phyloP scores from a whole-genome alignment of 345 rosid species.

The Dipteronia dyeriana region DNA sequence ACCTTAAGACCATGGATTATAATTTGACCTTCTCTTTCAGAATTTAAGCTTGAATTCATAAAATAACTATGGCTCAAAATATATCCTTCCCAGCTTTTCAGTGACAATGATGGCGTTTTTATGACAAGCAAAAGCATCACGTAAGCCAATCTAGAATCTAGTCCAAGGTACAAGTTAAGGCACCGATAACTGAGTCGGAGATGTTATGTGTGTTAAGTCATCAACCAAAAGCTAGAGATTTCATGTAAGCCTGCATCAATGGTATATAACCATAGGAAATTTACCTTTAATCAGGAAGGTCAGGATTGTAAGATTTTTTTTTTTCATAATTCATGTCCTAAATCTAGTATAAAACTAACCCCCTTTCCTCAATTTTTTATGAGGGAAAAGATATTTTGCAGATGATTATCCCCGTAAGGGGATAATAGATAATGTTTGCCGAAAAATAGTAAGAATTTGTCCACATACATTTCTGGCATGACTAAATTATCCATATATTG shows the following conservation, averaged over 20 bases:
- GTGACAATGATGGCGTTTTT: background rate
- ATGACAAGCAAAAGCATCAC: background rate
- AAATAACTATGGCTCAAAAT: background rate
- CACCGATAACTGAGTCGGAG: background rate
- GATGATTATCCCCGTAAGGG: background rate
- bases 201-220: background rate
- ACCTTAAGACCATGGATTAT: background rate
- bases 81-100: background rate
- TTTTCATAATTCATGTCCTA: too few species aligned
- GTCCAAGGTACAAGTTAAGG: background rate
- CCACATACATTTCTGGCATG: background rate
- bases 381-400: background rate
- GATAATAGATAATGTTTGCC: background rate
- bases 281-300: background rate
- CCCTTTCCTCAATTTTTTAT: background rate
- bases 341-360: background rate
- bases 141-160: background rate
- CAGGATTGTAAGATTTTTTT: background rate
- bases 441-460: background rate
- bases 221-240: slow-evolving; percentile 1
- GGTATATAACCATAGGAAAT: background rate
- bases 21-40: background rate
- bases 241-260: background rate
- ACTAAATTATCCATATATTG: slow-evolving; percentile 7
- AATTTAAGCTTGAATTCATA: background rate